A percentile compares a stretch with the other conserved stretches of the same genome.
phyloP scores from a whole-genome alignment of 495 filamentous ascomycete species.

The Xylaria scruposa region DNA sequence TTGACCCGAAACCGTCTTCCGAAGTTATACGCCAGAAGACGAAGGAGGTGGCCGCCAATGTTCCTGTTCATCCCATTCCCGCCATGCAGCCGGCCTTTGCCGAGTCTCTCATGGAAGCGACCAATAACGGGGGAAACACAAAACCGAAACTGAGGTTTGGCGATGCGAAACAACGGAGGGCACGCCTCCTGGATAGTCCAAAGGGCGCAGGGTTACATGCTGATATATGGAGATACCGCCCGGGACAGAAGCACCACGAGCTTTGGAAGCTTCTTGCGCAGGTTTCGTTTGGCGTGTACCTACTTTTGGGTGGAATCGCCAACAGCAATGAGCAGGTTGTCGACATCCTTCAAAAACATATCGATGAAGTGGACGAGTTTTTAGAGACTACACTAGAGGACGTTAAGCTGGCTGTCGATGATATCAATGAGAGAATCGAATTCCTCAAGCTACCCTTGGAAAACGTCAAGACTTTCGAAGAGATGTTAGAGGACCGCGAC shows the following conservation, averaged over 20 bases:
- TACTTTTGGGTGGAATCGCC: constrained; percentile 83
- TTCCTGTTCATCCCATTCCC: constrained; percentile 77
- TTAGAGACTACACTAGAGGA: constrained; percentile 84
- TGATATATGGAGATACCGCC: constrained; percentile 74
- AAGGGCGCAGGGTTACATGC: constrained; percentile 66
- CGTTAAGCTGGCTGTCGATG: constrained; percentile 77
- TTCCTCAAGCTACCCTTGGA: constrained; percentile 83
- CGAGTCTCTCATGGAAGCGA: constrained; percentile 84
- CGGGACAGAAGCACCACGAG: constrained; percentile 74
- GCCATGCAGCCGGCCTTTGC: constrained; percentile 91
- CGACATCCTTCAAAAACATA: constrained; percentile 87
- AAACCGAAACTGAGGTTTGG: constrained; percentile 63
- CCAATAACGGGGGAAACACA: constrained; percentile 48
- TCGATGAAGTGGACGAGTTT: constrained; percentile 92
- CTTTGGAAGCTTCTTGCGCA: constrained; percentile 90
- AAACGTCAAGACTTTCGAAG: constrained; percentile 83
- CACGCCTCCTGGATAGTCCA: constrained; percentile 69
- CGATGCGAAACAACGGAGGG: constrained; percentile 70
- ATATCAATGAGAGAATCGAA: constrained; percentile 75
- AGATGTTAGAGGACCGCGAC: constrained; percentile 82
- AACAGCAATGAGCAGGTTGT: constrained; percentile 88
- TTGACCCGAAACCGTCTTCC: constrained; percentile 27
- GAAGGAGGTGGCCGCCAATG: constrained; percentile 41
- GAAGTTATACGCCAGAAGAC: constrained; percentile 40
- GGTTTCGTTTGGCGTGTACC: constrained; percentile 90